Evolutionary conservation across 306 rosid genomes (phyloP).

Genomic region (Astragalus glycyphyllos): DNA sequence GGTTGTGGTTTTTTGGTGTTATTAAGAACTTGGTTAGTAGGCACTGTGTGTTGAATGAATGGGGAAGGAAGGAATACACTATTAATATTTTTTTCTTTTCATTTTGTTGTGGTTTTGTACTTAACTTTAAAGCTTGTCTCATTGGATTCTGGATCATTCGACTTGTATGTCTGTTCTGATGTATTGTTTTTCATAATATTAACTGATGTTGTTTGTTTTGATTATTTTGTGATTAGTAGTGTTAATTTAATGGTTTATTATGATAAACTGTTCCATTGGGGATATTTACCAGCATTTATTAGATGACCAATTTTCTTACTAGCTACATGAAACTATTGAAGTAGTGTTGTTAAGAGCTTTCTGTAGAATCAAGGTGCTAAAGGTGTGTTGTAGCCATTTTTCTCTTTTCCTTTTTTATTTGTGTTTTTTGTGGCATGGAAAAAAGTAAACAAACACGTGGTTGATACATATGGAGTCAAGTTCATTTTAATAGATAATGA

Average conservation of each 20-base stretch:
- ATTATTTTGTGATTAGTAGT: not conserved
- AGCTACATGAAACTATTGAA: not conserved
- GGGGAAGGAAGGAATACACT: not conserved
- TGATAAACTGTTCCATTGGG: not conserved
- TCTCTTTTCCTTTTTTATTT: not conserved
- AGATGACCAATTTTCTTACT: not conserved
- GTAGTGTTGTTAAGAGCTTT: conserved; percentile 2
- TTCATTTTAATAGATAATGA: too few species aligned
- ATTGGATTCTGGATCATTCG: not conserved
- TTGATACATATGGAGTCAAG: too few species aligned
- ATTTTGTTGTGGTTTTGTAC: not conserved
- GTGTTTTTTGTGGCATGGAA: too few species aligned
- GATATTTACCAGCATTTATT: not conserved
- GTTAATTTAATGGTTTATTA: not conserved
- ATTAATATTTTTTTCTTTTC: not conserved
- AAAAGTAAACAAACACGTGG: too few species aligned
- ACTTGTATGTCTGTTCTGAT: not conserved
- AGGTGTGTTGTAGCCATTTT: not conserved
- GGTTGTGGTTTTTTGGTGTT: too few species aligned
- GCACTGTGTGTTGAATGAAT: not conserved
- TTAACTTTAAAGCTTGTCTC: conserved; percentile 4
- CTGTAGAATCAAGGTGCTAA: not conserved
- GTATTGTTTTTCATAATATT: not conserved
- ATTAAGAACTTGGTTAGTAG: not conserved
- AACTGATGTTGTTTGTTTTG: not conserved